These are phyloP conservation scores for Metarhizium humberi DNA, from an alignment of 2,329 filamentous ascomycete genomes.

Conservation along the genomic window DNA sequence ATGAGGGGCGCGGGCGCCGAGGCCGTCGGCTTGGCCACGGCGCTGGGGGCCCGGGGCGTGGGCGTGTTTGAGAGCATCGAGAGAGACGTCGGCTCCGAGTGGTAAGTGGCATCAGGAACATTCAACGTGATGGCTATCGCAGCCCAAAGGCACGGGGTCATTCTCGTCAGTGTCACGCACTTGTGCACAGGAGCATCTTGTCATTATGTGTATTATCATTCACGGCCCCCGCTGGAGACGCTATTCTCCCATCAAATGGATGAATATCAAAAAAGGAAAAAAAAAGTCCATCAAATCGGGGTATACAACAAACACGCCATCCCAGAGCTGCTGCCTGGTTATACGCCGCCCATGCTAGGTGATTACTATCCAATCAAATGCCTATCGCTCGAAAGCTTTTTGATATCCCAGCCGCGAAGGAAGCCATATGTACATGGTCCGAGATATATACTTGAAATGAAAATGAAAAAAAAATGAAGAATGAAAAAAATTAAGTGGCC, in stretches of 20 bases:
- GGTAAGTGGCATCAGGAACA: conserved; percentile 4
- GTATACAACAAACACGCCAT: background rate
- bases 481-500: background rate
- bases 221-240: no score
- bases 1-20: conserved; percentile 59
- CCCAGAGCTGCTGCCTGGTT: background rate
- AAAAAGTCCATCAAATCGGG: background rate
- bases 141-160: no score
- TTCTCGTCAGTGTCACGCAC: no score
- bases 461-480: background rate
- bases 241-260: no score
- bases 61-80: conserved; percentile 52
- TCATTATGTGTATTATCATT: no score
- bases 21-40: conserved; percentile 61
- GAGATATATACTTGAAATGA: background rate
- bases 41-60: conserved; percentile 54
- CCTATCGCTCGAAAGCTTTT: no score
- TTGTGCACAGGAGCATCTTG: no score
- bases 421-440: no score
- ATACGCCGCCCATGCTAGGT: background rate
- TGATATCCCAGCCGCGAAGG: no score
- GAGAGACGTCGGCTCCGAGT: conserved; percentile 12
- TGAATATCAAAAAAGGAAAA: no score
- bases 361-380: no score
- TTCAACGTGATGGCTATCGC: no score